Conservation (phyloP, 1,139 yeast genomes). For the Kodamaea arcana region DNA sequence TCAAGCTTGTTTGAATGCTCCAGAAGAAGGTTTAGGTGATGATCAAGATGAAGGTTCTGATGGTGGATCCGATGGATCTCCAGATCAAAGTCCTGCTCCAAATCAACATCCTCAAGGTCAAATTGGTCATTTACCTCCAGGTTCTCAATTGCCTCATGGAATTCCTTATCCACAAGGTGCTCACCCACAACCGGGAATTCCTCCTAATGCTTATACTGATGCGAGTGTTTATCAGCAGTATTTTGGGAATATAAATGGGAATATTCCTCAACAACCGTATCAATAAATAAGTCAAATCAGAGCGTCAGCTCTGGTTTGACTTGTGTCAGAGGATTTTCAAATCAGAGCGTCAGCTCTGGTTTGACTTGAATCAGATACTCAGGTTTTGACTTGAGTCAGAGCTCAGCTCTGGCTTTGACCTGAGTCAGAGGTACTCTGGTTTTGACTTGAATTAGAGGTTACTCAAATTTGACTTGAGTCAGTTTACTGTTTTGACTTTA, state of each 20-base stretch:
- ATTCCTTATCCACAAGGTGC: conserved; percentile 38
- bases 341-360: no score
- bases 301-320: no score
- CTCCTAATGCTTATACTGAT: conserved; percentile 42
- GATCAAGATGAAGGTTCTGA: conserved; percentile 65
- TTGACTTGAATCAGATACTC: no score
- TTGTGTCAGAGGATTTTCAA: no score
- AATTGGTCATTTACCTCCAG: conserved; percentile 39
- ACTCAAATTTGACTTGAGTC: no score
- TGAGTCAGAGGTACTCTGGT: no score
- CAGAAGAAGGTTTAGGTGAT: conserved; percentile 63
- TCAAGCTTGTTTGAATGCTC: conserved; percentile 96
- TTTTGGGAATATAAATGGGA: conserved; percentile 51
- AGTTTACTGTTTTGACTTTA: no score
- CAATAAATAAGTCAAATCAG: conserved; percentile 26
- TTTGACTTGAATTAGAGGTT: no score
- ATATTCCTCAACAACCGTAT: conserved; percentile 43
- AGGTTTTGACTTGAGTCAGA: no score
- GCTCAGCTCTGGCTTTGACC: no score
- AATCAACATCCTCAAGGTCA: conserved; percentile 25
- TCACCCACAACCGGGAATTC: conserved; percentile 35
- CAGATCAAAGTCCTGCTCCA: conserved; percentile 37
- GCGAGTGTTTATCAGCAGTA: conserved; percentile 53
- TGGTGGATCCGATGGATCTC: conserved; percentile 38
- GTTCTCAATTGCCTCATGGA: conserved; percentile 43